Percentiles rank a stretch among this genome's conserved stretches.
phyloP scores from a whole-genome alignment of 2,329 filamentous ascomycete species.

The Balansia obtecta region DNA sequence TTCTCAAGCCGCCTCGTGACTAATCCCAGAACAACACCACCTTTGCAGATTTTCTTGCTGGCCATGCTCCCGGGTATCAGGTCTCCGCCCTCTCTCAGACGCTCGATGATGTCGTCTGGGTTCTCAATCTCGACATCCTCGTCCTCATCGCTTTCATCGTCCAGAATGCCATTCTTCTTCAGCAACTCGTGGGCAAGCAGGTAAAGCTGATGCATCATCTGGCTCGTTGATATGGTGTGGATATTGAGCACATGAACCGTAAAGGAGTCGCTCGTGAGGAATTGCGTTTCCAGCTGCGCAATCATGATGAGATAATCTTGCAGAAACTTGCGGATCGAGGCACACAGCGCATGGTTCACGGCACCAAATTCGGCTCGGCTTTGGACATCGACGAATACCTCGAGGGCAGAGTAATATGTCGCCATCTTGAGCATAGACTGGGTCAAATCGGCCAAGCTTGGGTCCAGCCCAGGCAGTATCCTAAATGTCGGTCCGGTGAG shows the following conservation, averaged over 20 bases:
- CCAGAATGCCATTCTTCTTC: slow-evolving; percentile 75
- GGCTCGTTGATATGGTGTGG: slow-evolving; percentile 77
- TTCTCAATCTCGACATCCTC: slow-evolving; percentile 64
- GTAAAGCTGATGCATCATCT: slow-evolving; percentile 86
- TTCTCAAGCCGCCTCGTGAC: slow-evolving; percentile 74
- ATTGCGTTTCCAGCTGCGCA: slow-evolving; percentile 86
- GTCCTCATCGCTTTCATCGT: slow-evolving; percentile 62
- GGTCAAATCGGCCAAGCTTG: slow-evolving; percentile 78
- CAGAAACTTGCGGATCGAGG: slow-evolving; percentile 80
- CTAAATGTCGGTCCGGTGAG: slow-evolving; percentile 72
- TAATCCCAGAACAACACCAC: slow-evolving; percentile 84
- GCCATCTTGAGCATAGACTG: slow-evolving; percentile 87
- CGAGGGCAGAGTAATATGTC: slow-evolving; percentile 81
- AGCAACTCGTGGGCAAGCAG: slow-evolving; percentile 77
- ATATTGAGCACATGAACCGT: slow-evolving; percentile 89
- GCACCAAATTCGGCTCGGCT: slow-evolving; percentile 86
- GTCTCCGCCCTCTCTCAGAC: slow-evolving; percentile 75
- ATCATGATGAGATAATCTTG: slow-evolving; percentile 91
- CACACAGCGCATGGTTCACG: slow-evolving; percentile 91
- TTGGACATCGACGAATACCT: slow-evolving; percentile 88
- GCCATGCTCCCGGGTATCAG: slow-evolving; percentile 66
- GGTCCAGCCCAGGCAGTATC: slow-evolving; percentile 73
- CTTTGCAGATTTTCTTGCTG: slow-evolving; percentile 87
- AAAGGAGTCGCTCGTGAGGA: slow-evolving; percentile 77
- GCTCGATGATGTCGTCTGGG: slow-evolving; percentile 85